These are phyloP conservation scores for Deinandra increscens DNA, from an alignment of 129 eudicot species.

Conservation along the genomic window DNA sequence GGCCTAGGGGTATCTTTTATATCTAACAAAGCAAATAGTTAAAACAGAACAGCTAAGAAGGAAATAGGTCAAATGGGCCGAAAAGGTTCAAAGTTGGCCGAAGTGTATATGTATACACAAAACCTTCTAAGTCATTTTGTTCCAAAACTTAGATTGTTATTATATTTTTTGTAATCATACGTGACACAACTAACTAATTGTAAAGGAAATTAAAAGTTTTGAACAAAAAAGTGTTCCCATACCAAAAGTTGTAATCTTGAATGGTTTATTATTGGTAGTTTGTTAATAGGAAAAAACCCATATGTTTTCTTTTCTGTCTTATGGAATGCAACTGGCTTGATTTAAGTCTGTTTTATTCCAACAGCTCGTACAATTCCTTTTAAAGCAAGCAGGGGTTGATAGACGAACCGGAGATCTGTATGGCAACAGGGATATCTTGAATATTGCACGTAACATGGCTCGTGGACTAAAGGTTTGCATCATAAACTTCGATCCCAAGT, in stretches of 20 bases:
- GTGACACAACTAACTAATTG: not conserved
- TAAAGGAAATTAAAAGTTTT: not conserved
- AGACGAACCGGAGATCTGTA: slow-evolving; percentile 93
- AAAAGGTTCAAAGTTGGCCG: not conserved
- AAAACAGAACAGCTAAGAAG: not conserved
- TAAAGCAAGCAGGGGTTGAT: slow-evolving; percentile 97
- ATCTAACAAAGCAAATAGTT: not conserved
- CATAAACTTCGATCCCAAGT: not conserved
- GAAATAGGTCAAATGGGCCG: not conserved
- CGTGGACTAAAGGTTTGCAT: slow-evolving; percentile 87
- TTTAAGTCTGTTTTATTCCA: slow-evolving; percentile 17
- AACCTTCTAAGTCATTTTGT: not conserved
- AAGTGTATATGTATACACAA: not conserved
- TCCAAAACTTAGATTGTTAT: not conserved
- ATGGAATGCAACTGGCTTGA: slow-evolving; percentile 10
- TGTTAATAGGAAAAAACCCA: not conserved
- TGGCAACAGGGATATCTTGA: slow-evolving; percentile 87
- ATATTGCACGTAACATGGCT: slow-evolving; percentile 97
- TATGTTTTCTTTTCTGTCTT: not conserved
- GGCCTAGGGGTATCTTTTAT: not conserved
- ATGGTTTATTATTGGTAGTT: too few species aligned
- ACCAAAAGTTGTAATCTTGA: not conserved
- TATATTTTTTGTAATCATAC: not conserved
- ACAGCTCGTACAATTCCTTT: slow-evolving; percentile 91
- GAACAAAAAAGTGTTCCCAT: not conserved